Evolutionary conservation across 202 grass and related monocot species (phyloP).

Genomic region (Sporobolus alterniflorus): DNA sequence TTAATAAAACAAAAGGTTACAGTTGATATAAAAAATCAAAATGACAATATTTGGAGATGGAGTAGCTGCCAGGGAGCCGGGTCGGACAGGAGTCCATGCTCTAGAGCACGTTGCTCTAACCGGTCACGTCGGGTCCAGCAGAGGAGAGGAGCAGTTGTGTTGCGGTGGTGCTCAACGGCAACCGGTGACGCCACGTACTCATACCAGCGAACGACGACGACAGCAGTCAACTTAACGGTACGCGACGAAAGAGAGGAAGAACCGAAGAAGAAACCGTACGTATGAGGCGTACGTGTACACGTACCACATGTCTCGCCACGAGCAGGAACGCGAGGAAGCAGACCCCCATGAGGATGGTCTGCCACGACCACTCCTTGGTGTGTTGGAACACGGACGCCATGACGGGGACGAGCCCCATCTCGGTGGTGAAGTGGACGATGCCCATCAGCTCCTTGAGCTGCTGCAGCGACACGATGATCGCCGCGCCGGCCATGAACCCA

Average conservation of each 20-base stretch:
- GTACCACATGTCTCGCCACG: slow-evolving; percentile 70
- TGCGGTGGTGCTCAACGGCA: neutral
- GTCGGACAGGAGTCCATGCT: too few species aligned
- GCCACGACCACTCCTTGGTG: slow-evolving; percentile 93
- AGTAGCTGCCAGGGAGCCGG: too few species aligned
- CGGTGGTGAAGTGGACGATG: slow-evolving; percentile 89
- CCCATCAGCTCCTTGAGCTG: slow-evolving; percentile 90
- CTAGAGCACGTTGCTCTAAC: too few species aligned
- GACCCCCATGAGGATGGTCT: slow-evolving; percentile 79
- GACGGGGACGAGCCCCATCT: slow-evolving; percentile 88
- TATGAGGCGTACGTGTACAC: neutral
- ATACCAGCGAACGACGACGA: neutral
- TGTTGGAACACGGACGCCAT: slow-evolving; percentile 84
- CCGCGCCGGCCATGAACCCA: slow-evolving; percentile 97
- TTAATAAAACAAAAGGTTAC: too few species aligned
- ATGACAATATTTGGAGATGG: too few species aligned
- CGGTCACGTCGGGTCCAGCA: too few species aligned
- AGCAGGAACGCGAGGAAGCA: slow-evolving; percentile 78
- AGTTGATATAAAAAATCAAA: too few species aligned
- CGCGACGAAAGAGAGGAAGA: neutral
- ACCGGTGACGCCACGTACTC: neutral
- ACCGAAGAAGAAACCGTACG: neutral
- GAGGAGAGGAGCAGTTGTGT: neutral
- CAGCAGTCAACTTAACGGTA: neutral
- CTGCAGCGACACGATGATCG: slow-evolving; percentile 92